Evolutionary conservation across 2,329 filamentous ascomycete species (phyloP).

Genomic region (Beauveria rudraprayagi): DNA sequence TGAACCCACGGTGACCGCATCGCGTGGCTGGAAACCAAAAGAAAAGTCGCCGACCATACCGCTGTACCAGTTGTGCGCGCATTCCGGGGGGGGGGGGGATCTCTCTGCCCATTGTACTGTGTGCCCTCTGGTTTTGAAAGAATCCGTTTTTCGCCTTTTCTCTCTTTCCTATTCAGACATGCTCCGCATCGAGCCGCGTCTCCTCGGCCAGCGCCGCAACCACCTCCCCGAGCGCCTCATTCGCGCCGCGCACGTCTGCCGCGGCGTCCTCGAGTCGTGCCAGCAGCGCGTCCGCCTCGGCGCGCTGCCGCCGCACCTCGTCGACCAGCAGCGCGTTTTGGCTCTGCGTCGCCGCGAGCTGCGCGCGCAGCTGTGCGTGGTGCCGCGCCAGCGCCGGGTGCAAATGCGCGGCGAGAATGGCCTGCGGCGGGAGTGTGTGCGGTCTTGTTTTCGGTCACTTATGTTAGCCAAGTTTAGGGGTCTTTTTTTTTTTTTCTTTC

Average conservation of each 20-base stretch:
- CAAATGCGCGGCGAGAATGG: conserved; percentile 48
- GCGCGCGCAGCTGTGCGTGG: conserved; percentile 48
- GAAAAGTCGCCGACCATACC: too few species aligned
- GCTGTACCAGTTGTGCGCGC: too few species aligned
- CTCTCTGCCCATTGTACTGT: too few species aligned
- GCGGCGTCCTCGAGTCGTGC: conserved; percentile 41
- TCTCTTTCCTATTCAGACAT: neutral
- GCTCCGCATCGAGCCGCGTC: conserved; percentile 36
- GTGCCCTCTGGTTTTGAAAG: too few species aligned
- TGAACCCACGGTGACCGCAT: too few species aligned
- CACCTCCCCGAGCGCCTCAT: conserved; percentile 37
- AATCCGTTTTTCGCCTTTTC: neutral
- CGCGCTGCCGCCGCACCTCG: conserved; percentile 44
- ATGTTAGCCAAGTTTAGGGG: neutral
- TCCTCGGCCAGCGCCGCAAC: conserved; percentile 42
- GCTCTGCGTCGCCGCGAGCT: conserved; percentile 47
- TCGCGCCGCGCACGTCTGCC: conserved; percentile 47
- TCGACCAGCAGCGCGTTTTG: conserved; percentile 48
- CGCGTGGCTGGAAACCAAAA: too few species aligned
- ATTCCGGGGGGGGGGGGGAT: too few species aligned
- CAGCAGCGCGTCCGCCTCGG: conserved; percentile 45
- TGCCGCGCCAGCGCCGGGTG: conserved; percentile 43
- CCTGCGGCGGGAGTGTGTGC: conserved; percentile 46
- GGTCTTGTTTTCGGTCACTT: conserved; percentile 31
- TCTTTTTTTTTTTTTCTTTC: too few species aligned